A percentile compares a stretch with the other conserved stretches of the same genome.
Conservation (phyloP, 352 stramenopile genomes). For the Pythium scleroteichum region DNA sequence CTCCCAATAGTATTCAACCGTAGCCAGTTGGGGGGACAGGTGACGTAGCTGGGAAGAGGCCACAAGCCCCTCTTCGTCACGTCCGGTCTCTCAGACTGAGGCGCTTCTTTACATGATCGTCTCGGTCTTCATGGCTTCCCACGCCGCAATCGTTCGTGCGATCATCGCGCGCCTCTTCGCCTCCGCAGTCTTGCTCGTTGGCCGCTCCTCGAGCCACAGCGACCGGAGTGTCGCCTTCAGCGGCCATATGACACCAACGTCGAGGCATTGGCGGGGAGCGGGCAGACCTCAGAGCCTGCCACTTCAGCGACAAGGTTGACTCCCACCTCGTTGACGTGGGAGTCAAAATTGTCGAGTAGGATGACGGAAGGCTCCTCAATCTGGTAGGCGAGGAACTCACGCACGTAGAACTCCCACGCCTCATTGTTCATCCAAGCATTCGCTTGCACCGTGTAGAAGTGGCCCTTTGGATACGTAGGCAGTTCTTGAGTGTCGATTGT, state of each 20-base stretch:
- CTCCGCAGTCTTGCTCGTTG: background rate
- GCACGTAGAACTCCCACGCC: conserved; percentile 17
- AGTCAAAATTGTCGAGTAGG: conserved; percentile 28
- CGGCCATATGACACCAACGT: conserved; percentile 20
- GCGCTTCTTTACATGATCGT: no score
- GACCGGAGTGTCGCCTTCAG: conserved; percentile 12
- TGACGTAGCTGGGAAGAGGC: no score
- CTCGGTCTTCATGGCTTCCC: no score
- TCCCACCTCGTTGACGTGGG: conserved; percentile 16
- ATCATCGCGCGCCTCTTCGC: background rate
- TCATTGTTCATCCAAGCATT: conserved; percentile 29
- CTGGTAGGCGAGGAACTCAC: conserved; percentile 1
- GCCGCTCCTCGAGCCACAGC: conserved; percentile 10
- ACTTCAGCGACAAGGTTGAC: background rate
- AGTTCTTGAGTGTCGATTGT: conserved; percentile 24
- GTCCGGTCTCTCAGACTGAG: no score
- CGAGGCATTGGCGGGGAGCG: conserved; percentile 23
- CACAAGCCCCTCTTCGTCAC: no score
- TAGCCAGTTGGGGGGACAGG: no score
- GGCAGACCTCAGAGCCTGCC: conserved; percentile 5
- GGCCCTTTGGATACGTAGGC: conserved; percentile 10
- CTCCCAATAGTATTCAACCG: no score
- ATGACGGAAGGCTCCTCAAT: conserved; percentile 15
- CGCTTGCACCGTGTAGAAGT: conserved; percentile 25
- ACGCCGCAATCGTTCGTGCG: background rate